Base-by-base conservation (phyloP, 2,329 filamentous ascomycete species). In the Monosporascus sp. region DNA sequence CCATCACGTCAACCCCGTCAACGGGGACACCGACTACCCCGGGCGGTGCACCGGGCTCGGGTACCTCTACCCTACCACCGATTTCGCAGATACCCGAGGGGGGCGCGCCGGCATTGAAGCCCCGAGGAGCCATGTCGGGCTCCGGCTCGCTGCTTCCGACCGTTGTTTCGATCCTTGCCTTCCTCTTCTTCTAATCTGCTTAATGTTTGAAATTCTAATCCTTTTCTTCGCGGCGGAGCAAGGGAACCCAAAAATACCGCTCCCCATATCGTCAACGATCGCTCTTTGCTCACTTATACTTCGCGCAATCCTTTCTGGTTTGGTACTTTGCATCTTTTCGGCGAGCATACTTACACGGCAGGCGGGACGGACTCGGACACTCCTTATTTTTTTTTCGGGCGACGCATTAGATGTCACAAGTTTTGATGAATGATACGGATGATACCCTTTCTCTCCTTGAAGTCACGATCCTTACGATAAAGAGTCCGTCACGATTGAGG, bases 141-240 rank as follows among this genome's bases (percentile, higher is more conserved):
- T 52, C 50, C 4, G 43, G 52, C 20, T 55, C 59, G 43, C 38
- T 63, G 5, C 47, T 66, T 16, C 55, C 63, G 37, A 59, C 59
- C 7, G 56, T 67, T 44, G 44, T 66, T 45, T 60, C 63, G 27
- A 20, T 65, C 31, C 9, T 35, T 22, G 27, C 63, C 27, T 60
- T 67, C 52, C 53, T 64, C 45, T 52, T 67, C 49, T 66, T 60
- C 63, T 54, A 37, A 43, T 17, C 27, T 37, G 38, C 46, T 55
- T 63, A 60, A 61, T 59, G 48, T 57, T 59, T 56, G n/a, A 20
- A 47, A 55, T 40, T 45, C 19, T 50, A 47, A 41, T 48, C 3
- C 11, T 35, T 35, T 35, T 35, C 31, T 14, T 35, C 9, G 31
- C 31, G 31, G 31, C 9, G 31, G 31, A 35, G 31, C 31, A 35